Evolutionary conservation across 164 flowering plant species (phyloP).

Genomic region (Vitis riparia): DNA sequence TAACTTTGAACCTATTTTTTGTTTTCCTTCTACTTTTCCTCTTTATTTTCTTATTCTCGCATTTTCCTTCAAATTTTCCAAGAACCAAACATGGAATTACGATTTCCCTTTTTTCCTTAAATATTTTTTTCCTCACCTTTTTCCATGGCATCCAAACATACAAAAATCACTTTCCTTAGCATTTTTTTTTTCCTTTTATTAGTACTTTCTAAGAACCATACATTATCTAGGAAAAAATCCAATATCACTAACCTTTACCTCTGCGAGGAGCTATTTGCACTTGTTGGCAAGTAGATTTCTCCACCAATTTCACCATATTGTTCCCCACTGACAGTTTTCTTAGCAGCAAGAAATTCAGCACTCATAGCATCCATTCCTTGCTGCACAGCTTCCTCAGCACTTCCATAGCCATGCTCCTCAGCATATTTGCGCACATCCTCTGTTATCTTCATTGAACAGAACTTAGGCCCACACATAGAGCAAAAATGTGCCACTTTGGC

Average conservation of each 20-base stretch:
- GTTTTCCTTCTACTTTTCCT: no score
- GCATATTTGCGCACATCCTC: conserved; percentile 98
- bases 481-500: conserved; percentile 99
- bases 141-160: no score
- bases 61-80: no score
- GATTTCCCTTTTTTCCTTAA: no score
- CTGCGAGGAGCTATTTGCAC: conserved; percentile 36
- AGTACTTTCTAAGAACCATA: no score
- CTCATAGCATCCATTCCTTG: conserved; percentile 99
- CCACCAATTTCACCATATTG: conserved; percentile 98
- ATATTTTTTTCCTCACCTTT: no score
- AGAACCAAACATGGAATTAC: no score
- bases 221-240: neutral
- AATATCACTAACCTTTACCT: conserved; percentile 48
- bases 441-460: conserved; percentile 99
- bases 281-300: conserved; percentile 86
- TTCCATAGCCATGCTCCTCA: conserved; percentile 97
- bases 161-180: no score
- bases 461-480: conserved; percentile 99
- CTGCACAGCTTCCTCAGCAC: conserved; percentile 82
- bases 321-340: conserved; percentile 91
- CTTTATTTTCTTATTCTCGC: no score
- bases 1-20: no score
- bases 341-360: conserved; percentile 87
- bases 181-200: no score